Conservation (phyloP, 345 rosid genomes). For the Clarkia xantiana region DNA sequence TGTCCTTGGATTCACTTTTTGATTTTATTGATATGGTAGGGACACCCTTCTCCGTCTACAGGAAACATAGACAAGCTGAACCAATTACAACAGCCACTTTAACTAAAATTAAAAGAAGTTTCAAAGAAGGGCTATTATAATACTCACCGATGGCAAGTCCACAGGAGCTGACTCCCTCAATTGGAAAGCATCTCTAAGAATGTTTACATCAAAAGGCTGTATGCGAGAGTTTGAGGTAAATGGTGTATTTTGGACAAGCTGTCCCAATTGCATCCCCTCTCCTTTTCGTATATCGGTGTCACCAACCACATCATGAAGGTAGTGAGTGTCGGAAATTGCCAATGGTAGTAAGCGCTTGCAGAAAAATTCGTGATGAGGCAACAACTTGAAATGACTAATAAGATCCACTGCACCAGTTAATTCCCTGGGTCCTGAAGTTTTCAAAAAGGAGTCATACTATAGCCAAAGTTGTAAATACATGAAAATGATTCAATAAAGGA, state of each 20-base stretch:
- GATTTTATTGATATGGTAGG: constrained; percentile 68
- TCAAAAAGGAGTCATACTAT: too few relatives aligned
- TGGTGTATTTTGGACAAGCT: constrained; percentile 38
- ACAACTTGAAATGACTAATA: constrained; percentile 57
- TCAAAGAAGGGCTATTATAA: background rate
- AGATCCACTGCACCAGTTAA: constrained; percentile 77
- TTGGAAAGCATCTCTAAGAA: constrained; percentile 65
- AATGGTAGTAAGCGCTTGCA: constrained; percentile 75
- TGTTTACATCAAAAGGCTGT: constrained; percentile 59
- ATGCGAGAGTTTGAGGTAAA: constrained; percentile 33
- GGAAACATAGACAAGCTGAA: background rate
- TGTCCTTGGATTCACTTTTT: constrained; percentile 68
- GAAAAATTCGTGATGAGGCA: constrained; percentile 62
- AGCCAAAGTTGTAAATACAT: too few relatives aligned
- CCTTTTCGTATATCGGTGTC: constrained; percentile 84
- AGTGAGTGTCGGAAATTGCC: constrained; percentile 60
- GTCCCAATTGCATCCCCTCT: constrained; percentile 82
- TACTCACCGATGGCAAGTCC: constrained; percentile 55
- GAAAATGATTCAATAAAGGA: too few relatives aligned
- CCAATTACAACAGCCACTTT: too few relatives aligned
- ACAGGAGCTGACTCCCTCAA: constrained; percentile 49
- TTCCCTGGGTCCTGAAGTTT: constrained; percentile 56
- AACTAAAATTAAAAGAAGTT: background rate
- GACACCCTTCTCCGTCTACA: constrained; percentile 64
- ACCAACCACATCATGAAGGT: constrained; percentile 71